Base-by-base conservation (phyloP, 805 yeast species). In the Wickerhamomyces chambardii region DNA sequence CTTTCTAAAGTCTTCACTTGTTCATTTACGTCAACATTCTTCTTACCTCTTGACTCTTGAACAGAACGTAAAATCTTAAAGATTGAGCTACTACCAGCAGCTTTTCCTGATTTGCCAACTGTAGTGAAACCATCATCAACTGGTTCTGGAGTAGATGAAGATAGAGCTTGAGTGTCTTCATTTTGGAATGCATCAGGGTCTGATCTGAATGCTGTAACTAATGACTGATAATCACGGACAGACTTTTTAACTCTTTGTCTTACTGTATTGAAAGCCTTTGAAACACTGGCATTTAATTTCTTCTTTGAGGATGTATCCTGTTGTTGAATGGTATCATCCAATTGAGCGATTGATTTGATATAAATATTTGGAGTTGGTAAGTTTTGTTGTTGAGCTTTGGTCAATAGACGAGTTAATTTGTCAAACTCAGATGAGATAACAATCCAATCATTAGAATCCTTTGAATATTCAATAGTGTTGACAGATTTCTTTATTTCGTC, bases 11-110 rank as follows among this genome's bases (percentile, higher is more conserved):
- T 66, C 37, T 64, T 63, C 44, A 87, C 75, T 60, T 90, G 95
- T 58, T 84, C 95, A 43, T 56, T 58, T 44, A 79, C 75, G 58
- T 90, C 95, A 43, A 86, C 82, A 58, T 85, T 87, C 69, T 85
- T 90, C 70, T 89, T 89, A 68, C 98, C 98, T 64, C 98, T 80
- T 33, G 87, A 70, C 60, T 92, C 97, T 40, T 83, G 65, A 38
- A 92, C 78, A 36, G 75, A 60, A 56, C 80, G 73, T 56, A 92
- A 69, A 26, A 83, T 75, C 38, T 77, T 66, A 66, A 89, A 86
- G 37, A 87, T 77, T 35, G 34, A 27, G 48, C 31, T 5, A 47
- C 41, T 44, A 42, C 48, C 32, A 26, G 43, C 15, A 17, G 47
- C 34, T 33, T 48, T 51, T 16, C 53, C 52, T 30, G 51, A 43